phyloP scores from a whole-genome alignment of 2,329 filamentous ascomycete genomes.

The Chalaropsis ovoidea region DNA sequence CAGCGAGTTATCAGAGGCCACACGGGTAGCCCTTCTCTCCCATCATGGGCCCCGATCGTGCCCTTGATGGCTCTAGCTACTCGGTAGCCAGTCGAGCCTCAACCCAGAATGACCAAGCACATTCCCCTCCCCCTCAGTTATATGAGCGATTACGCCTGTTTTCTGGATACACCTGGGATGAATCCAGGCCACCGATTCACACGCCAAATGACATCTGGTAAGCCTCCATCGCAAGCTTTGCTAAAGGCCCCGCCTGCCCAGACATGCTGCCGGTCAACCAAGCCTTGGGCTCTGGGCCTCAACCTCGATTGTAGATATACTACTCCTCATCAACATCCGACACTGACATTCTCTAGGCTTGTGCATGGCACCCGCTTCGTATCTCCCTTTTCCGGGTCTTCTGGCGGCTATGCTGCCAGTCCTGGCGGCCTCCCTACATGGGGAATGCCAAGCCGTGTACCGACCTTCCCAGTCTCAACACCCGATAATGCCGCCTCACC shows the following conservation, averaged over 20 bases:
- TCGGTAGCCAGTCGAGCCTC: conserved; percentile 9
- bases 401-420: conserved; percentile 34
- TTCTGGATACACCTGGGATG: conserved; percentile 67
- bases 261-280: background rate
- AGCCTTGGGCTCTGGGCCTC: background rate
- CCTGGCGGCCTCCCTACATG: conserved; percentile 37
- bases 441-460: conserved; percentile 33
- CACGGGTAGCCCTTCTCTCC: background rate
- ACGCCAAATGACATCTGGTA: conserved; percentile 83
- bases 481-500: conserved; percentile 29
- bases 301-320: background rate
- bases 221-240: conserved; percentile 25
- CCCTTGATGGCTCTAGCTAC: conserved; percentile 23
- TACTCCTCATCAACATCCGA: background rate
- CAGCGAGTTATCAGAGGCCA: background rate
- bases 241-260: background rate
- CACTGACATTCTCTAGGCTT: conserved; percentile 40
- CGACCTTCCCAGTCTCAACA: conserved; percentile 19
- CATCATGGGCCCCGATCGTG: conserved; percentile 23
- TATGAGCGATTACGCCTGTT: conserved; percentile 64
- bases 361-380: conserved; percentile 52
- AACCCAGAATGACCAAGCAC: conserved; percentile 18
- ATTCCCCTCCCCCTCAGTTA: conserved; percentile 51
- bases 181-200: conserved; percentile 47
- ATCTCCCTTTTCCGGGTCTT: conserved; percentile 38